Base-by-base conservation (phyloP, 2,329 filamentous ascomycete genomes). In the Dactylellina parvicollis region DNA sequence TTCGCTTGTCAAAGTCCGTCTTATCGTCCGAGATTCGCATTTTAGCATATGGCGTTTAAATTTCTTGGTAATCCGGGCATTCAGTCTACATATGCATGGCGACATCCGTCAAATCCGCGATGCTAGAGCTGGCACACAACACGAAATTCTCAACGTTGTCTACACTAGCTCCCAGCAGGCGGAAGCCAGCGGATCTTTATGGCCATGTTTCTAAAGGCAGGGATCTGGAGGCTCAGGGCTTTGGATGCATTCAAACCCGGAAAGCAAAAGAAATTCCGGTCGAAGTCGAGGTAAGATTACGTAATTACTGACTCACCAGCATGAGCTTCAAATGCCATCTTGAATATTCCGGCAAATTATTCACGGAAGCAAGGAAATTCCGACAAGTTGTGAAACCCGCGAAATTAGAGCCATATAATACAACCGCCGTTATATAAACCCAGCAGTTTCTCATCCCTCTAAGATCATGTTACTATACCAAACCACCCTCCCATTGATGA, bases 21-120 rank as follows among this genome's bases (percentile, higher is more conserved):
- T 9, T 47, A 24, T 74, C 75, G 85, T 76, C 85, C 83, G 61
- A 87, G 77, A 81, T 79, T 32, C 26, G 22, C 12, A 30, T 36
- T 55, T 38, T 26, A n/a, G 28, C 40, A n/a, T 24, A 20, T 32
- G 36, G 38, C 12, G 8, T 34, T 34, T 34, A 40, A 36, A 47
- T 59, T 59, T 59, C 40, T 46, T 47, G 22, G 54, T 57, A 38
- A 55, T 55, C 50, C 30, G 28, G 32, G 32, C 22, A 36, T 30
- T 10, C 16, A 46, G 22, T 50, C 10, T 44, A n/a, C 40, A 20
- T 44, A 16, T 16, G 5, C 49, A 20, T 14, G 18, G 12, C 18
- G 28, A 55, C 30, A 26, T 55, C 54, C 26, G 38, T 28, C 22
- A 46, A 57, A 57, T 44, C 54, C 40, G 28, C n/a, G 5, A 26